Evolutionary conservation across 441 rosid genomes (phyloP).

Genomic region (Manihot esculenta): DNA sequence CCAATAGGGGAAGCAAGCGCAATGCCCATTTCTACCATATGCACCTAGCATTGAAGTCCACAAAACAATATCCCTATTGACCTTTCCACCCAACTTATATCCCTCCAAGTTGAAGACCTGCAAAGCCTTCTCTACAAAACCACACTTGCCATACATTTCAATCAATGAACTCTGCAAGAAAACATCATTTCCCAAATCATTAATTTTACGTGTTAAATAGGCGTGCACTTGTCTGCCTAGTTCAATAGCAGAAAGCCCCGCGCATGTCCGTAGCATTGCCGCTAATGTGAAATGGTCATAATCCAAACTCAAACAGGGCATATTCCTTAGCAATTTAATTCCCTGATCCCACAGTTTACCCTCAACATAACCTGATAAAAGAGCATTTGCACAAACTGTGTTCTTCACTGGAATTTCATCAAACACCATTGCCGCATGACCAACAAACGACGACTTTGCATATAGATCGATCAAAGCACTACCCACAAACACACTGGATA

Average conservation of each 20-base stretch:
- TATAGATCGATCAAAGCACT: slow-evolving; percentile 51
- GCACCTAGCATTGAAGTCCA: slow-evolving; percentile 65
- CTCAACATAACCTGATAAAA: slow-evolving; percentile 43
- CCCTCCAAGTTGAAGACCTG: slow-evolving; percentile 42
- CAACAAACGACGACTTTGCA: slow-evolving; percentile 30
- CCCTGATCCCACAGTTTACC: slow-evolving; percentile 41
- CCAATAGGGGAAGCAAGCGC: too few species aligned
- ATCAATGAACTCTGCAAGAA: slow-evolving; percentile 52
- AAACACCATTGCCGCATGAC: slow-evolving; percentile 39
- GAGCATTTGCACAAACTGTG: slow-evolving; percentile 56
- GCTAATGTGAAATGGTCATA: slow-evolving; percentile 49
- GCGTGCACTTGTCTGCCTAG: slow-evolving; percentile 57
- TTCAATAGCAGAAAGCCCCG: slow-evolving; percentile 40
- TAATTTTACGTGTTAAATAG: slow-evolving; percentile 28
- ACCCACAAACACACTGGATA: slow-evolving; percentile 50
- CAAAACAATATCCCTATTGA: slow-evolving; percentile 45
- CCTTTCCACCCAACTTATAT: slow-evolving; percentile 16
- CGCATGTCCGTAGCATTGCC: slow-evolving; percentile 32
- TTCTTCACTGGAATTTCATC: slow-evolving; percentile 58
- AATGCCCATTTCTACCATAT: slow-evolving; percentile 45
- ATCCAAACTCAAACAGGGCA: slow-evolving; percentile 40
- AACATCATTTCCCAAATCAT: slow-evolving; percentile 36
- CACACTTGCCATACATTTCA: slow-evolving; percentile 66
- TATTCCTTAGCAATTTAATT: slow-evolving; percentile 36
- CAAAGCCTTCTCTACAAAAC: slow-evolving; percentile 42